phyloP scores from a whole-genome alignment of 2,329 filamentous ascomycete genomes.

The Botrytis byssoidea region DNA sequence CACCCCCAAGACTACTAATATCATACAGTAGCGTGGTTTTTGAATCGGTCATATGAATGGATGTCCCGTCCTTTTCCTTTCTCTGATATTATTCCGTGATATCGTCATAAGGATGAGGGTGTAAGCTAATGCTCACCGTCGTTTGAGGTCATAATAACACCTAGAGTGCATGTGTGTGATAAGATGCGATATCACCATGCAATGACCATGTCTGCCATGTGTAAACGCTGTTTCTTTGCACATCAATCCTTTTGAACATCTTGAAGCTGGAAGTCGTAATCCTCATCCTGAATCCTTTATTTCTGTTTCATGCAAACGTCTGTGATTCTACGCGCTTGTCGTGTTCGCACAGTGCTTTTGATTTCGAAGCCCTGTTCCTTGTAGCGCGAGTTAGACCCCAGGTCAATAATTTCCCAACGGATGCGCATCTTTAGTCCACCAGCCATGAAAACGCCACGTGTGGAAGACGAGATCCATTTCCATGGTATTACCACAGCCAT shows the following conservation, averaged over 20 bases:
- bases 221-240: neutral
- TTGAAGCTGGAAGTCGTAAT: neutral
- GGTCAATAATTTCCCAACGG: neutral
- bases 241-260: neutral
- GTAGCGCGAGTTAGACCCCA: conserved; percentile 1
- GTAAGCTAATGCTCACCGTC: neutral
- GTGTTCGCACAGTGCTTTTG: neutral
- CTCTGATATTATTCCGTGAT: neutral
- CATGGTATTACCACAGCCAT: neutral
- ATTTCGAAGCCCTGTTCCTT: neutral
- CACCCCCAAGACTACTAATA: neutral
- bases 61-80: conserved; percentile 12
- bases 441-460: conserved; percentile 13
- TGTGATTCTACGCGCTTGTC: neutral
- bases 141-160: neutral
- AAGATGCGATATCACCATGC: neutral
- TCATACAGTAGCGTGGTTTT: conserved; percentile 5
- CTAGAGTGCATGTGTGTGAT: neutral
- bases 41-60: conserved; percentile 17
- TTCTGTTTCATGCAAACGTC: conserved; percentile 6
- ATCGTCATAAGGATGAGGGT: conserved; percentile 3
- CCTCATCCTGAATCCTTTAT: conserved; percentile 15
- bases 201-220: conserved; percentile 2
- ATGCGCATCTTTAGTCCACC: neutral
- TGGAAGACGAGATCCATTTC: neutral